A percentile compares a stretch with the other conserved stretches of the same genome.
Conservation (phyloP, 768 basidiomycete species). For the Russula sp. region DNA sequence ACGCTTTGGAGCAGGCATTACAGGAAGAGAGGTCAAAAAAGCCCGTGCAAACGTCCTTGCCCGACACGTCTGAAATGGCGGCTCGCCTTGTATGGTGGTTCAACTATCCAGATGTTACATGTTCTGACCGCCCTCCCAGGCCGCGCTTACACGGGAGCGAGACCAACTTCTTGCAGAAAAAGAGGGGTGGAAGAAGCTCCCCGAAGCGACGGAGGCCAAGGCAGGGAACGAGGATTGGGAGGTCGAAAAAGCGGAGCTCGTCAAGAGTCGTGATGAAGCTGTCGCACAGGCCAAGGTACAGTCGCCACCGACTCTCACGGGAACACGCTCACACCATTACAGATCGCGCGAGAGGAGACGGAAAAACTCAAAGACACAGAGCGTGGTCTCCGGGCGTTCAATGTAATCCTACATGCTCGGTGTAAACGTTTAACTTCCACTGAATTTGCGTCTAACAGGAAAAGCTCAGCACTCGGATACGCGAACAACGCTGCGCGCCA, state of each 20-base stretch:
- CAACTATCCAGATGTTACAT: neutral
- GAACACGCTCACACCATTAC: neutral
- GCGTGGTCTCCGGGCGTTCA: conserved; percentile 24
- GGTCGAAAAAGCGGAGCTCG: conserved; percentile 51
- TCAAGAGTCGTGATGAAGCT: conserved; percentile 56
- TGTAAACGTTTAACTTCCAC: neutral
- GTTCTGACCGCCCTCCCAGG: conserved; percentile 31
- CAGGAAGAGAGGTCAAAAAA: conserved; percentile 33
- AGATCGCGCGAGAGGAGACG: conserved; percentile 27
- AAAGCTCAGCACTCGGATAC: conserved; percentile 40
- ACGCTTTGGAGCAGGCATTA: conserved; percentile 36
- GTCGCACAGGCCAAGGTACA: conserved; percentile 52
- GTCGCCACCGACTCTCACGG: neutral
- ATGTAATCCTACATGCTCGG: conserved; percentile 18
- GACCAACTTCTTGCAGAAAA: conserved; percentile 60
- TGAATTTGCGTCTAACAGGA: conserved; percentile 38
- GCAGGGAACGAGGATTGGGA: conserved; percentile 43
- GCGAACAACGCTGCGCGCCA: conserved; percentile 44
- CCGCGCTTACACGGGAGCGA: conserved; percentile 49
- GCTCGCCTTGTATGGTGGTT: conserved; percentile 32
- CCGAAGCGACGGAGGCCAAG: conserved; percentile 24
- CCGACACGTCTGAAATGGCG: conserved; percentile 23
- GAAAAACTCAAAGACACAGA: conserved; percentile 26
- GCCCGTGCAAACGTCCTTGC: conserved; percentile 10
- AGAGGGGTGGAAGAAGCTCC: conserved; percentile 36